These are phyloP conservation scores for Canavalia gladiata DNA, from an alignment of 306 rosid species.

Conservation along the genomic window DNA sequence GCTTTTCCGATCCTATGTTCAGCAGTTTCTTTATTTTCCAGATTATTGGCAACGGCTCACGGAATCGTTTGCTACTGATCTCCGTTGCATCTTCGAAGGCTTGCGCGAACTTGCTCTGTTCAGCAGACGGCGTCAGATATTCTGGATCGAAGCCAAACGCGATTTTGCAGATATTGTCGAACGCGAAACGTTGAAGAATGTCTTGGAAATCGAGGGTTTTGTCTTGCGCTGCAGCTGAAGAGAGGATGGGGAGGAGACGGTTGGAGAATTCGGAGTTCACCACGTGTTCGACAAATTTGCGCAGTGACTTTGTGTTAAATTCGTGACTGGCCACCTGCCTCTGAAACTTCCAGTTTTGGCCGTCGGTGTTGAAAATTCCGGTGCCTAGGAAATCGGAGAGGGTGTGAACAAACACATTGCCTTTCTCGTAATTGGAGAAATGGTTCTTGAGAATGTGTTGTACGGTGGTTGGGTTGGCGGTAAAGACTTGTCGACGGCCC, in stretches of 20 bases:
- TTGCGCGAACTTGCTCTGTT: constrained; percentile 54
- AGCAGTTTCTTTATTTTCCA: constrained; percentile 67
- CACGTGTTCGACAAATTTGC: constrained; percentile 71
- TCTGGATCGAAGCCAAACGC: constrained; percentile 78
- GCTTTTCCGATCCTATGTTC: constrained; percentile 66
- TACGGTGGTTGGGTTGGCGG: constrained; percentile 71
- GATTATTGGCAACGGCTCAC: constrained; percentile 7
- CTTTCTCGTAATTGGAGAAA: constrained; percentile 65
- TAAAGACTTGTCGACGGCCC: constrained; percentile 34
- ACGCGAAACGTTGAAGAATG: constrained; percentile 74
- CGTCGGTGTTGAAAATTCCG: constrained; percentile 74
- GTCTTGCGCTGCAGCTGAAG: constrained; percentile 9
- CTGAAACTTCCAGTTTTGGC: constrained; percentile 72
- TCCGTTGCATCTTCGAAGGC: constrained; percentile 63
- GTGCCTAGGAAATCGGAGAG: constrained; percentile 67
- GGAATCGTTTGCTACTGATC: constrained; percentile 57
- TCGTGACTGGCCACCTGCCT: constrained; percentile 71
- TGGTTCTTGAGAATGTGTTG: constrained; percentile 75
- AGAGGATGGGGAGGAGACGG: constrained; percentile 68
- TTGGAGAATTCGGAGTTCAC: constrained; percentile 67
- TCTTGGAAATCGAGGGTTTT: constrained; percentile 70
- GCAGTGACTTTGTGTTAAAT: constrained; percentile 65
- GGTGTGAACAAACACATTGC: not conserved
- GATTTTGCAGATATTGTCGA: constrained; percentile 76
- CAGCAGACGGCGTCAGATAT: constrained; percentile 57